Evolutionary conservation across 2,329 filamentous ascomycete species (phyloP).

Genomic region (Microdochium bolleyi): DNA sequence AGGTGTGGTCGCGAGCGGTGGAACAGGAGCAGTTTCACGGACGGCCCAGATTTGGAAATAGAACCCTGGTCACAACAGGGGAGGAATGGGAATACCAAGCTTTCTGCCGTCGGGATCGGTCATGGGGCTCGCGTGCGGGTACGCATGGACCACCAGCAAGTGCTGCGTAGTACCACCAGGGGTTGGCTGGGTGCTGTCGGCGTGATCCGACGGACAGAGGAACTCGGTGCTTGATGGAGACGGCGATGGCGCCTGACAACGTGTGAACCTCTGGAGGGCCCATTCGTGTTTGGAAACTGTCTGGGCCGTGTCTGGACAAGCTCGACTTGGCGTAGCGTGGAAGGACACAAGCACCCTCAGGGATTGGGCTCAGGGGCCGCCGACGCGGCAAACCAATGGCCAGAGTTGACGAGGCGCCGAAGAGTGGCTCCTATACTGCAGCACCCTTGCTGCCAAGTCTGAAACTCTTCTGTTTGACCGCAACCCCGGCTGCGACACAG

Average conservation of each 20-base stretch:
- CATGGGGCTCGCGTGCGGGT: too few relatives aligned
- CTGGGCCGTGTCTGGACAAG: not conserved
- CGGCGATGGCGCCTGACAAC: too few relatives aligned
- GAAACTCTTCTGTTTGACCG: slow-evolving; percentile 1
- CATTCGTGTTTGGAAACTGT: not conserved
- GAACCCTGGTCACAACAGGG: too few relatives aligned
- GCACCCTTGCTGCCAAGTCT: not conserved
- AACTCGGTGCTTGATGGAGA: not conserved
- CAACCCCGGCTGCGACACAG: not conserved
- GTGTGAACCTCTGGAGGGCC: too few relatives aligned
- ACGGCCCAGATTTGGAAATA: not conserved
- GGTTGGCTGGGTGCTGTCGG: not conserved
- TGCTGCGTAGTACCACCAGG: too few relatives aligned
- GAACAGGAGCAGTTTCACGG: not conserved
- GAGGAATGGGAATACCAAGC: not conserved
- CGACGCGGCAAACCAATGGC: not conserved
- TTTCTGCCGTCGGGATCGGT: not conserved
- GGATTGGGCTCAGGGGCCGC: not conserved
- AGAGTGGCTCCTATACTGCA: not conserved
- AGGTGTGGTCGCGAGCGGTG: not conserved
- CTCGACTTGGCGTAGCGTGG: not conserved
- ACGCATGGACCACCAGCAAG: too few relatives aligned
- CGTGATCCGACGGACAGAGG: not conserved
- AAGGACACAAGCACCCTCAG: too few relatives aligned
- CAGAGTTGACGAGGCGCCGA: not conserved